Conservation (phyloP, 345 rosid species). For the Salix purpurea region DNA sequence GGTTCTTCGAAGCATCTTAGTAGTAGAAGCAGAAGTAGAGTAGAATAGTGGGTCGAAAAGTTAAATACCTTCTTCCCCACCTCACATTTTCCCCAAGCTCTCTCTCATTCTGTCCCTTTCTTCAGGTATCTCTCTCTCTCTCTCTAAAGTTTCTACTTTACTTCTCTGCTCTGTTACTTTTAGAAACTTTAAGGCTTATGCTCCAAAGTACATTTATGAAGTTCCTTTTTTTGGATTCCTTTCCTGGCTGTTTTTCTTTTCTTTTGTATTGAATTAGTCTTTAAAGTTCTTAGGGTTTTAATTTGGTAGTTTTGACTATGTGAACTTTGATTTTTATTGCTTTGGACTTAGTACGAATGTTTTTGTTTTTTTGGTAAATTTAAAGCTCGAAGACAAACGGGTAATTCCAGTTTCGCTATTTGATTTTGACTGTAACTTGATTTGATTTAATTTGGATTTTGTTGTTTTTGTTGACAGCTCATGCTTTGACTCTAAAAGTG, state of each 20-base stretch:
- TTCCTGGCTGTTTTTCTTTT: neutral
- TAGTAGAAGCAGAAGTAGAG: neutral
- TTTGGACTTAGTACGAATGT: neutral
- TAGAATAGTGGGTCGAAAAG: neutral
- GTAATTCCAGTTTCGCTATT: neutral
- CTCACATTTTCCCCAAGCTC: no score
- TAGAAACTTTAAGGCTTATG: constrained; percentile 7
- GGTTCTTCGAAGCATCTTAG: neutral
- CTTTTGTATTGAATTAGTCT: constrained; percentile 14
- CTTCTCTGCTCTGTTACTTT: neutral
- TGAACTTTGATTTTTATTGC: neutral
- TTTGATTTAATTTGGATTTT: neutral
- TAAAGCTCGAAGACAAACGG: neutral
- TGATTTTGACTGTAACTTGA: constrained; percentile 3
- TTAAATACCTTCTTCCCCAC: neutral
- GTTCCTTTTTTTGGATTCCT: constrained; percentile 6
- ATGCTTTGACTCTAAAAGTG: neutral
- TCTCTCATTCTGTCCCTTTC: neutral
- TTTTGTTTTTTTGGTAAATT: neutral
- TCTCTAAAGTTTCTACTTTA: neutral
- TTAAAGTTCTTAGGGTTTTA: constrained; percentile 10
- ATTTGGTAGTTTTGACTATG: constrained; percentile 10
- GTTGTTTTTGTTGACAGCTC: constrained; percentile 16
- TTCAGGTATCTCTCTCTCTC: neutral
- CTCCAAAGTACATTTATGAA: constrained; percentile 15